Base-by-base conservation (phyloP, 1,284 basidiomycete genomes). In the Leccinum solheimii region DNA sequence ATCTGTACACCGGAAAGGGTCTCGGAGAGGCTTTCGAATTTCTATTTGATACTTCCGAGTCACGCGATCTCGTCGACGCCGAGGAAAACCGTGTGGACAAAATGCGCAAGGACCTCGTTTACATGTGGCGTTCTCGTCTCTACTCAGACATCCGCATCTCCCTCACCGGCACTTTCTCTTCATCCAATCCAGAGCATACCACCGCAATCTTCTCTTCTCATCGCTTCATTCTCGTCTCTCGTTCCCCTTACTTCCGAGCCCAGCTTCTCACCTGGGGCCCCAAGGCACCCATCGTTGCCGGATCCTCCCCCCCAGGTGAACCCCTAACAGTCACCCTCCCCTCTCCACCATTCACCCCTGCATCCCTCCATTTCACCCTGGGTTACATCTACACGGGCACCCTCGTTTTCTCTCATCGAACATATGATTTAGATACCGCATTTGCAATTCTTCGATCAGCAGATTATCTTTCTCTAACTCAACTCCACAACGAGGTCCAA, bases 361-460 rank as follows among this genome's bases (percentile, higher is more conserved):
- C 95, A 0, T 93, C 95, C 0, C 80, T 97, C 3, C 95, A 98
- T 75, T 98, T 98, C 72, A 94, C 94, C 27, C 86, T 99, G 30
- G 96, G 96, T 14, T 96, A 90, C 76, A 84, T 96, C 57, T 98
- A 98, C 72, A 94, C 95, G 11, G 97, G 97, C 50, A 96, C 94
- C 6, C 88, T 99, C 56, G 83, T 90, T 53, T 97, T 98, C 73
- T 95, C 94, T 3, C 93, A 97, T 70, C 83, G 97, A 19, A 90
- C 92, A 0, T 97, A 95, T 75, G 95, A 98, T 78, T 86, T 98
- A 62, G 83, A 89, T 53, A 98, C 95, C 14, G 92, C 93, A 0
- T 94, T 98, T 73, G 86, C 92, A 62, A 94, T 98, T 68, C 87
- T 95, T 77, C 86, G 89, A 32, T 88, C 93, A 1, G 90, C 95